Base-by-base conservation (phyloP, 805 yeast genomes). In the Wickerhamiella australiensis region DNA sequence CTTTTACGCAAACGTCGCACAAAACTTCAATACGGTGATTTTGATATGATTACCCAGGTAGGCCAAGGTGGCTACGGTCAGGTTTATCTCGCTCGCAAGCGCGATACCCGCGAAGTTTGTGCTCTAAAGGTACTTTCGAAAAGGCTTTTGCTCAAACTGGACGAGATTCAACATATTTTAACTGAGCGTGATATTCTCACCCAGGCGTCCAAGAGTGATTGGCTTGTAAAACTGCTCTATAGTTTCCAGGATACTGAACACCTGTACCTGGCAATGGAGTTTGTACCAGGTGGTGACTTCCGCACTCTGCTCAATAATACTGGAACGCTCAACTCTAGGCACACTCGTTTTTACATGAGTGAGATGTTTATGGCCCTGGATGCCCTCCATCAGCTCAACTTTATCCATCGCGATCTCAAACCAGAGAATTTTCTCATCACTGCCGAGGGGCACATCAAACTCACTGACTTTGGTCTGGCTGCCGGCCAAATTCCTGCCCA, bases 11-110 rank as follows among this genome's bases (percentile, higher is more conserved):
- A 86, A 63, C 77, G 96, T 61, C 77, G 99, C 62, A 73, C 86
- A 52, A 85, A 86, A 65, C 95, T 96, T 31, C 85, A 82, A 63
- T 92, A 88, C 62, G 88, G 88, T 58, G 98, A 92, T 65, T 92
- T 92, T 63, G 94, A 87, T 63, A 85, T 90, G 72, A 82, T 92
- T 56, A 92, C 99, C 1, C 98, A 92, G 69, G 96, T 92, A 27
- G 99, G 99, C 12, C 98, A 92, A 70, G 99, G 99, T 61, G 99
- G 99, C 2, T 92, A 92, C 62, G 99, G 99, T 21, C 96, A 92
- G 67, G 99, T 92, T n/a, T 92, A 85, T 60, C 69, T 92, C 54
- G 96, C 99, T 1, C 77, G 88, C 57, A 92, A 92, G 71, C 81
- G 80, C 57, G 99, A 92, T 61, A 87, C 97, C 1, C 78, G 80